Conservation (phyloP, 139 green algal genomes). For the Coelastrella sp. region DNA sequence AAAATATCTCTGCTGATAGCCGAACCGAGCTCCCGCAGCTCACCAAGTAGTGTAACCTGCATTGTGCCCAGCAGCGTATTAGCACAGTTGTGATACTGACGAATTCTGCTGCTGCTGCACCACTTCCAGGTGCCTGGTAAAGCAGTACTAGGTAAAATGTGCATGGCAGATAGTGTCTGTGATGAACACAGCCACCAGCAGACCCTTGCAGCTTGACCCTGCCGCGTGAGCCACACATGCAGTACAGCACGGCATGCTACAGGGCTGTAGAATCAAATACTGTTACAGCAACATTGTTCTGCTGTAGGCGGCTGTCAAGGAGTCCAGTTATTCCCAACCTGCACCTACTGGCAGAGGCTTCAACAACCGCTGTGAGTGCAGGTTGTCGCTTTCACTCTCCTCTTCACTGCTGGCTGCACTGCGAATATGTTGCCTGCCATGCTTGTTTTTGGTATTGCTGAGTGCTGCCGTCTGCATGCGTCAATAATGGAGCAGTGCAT, state of each 20-base stretch:
- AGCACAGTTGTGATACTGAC: background rate
- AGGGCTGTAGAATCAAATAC: background rate
- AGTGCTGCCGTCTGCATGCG: slow-evolving; percentile 6
- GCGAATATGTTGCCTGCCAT: background rate
- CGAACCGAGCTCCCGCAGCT: slow-evolving; percentile 69
- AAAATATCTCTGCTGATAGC: slow-evolving; percentile 76
- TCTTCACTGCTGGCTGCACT: background rate
- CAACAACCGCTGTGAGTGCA: background rate
- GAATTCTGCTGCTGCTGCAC: background rate
- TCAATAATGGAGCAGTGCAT: no score
- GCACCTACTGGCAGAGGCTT: slow-evolving; percentile 29
- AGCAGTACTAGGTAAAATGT: no score
- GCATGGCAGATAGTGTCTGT: no score
- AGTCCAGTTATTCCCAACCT: background rate
- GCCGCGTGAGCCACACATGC: background rate
- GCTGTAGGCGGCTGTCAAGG: background rate
- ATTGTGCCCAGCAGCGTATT: background rate
- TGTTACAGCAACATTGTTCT: background rate
- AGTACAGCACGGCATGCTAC: background rate
- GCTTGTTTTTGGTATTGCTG: background rate
- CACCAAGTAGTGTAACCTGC: slow-evolving; percentile 55
- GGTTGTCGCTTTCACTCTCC: background rate
- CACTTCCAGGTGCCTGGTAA: no score
- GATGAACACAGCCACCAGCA: no score
- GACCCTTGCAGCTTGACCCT: no score